Percentiles rank a stretch among this genome's conserved stretches.
Conservation (phyloP, 2,329 filamentous ascomycete genomes). For the Cercospora beticola region DNA sequence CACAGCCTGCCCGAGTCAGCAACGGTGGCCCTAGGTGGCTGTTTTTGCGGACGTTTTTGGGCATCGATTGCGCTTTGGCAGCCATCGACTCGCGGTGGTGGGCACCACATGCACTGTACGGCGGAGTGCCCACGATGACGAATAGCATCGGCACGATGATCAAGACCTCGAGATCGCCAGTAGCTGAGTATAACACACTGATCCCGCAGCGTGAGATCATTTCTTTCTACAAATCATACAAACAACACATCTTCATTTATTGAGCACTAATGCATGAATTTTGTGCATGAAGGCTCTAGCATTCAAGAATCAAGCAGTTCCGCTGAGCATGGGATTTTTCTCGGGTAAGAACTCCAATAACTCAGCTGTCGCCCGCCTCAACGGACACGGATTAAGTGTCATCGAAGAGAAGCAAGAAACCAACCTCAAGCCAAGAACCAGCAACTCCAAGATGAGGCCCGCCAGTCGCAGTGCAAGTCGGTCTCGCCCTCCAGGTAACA, state of each 20-base stretch:
- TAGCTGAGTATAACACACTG: conserved; percentile 17
- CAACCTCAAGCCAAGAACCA: conserved; percentile 16
- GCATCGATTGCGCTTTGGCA: conserved; percentile 15
- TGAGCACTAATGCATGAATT: conserved; percentile 2
- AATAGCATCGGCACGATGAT: conserved; percentile 13
- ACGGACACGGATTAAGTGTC: conserved; percentile 18
- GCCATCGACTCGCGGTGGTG: conserved; percentile 21
- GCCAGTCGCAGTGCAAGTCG: conserved; percentile 19
- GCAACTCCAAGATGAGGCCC: conserved; percentile 17
- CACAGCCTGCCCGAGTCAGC: conserved; percentile 13
- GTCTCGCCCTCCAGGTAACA: conserved; percentile 23
- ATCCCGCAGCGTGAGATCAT: not conserved
- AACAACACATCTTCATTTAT: not conserved
- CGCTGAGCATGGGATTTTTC: conserved; percentile 25
- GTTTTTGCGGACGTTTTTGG: conserved; percentile 9
- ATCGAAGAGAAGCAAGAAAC: conserved; percentile 21
- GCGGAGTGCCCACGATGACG: conserved; percentile 15
- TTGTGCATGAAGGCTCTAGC: conserved; percentile 17
- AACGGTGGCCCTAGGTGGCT: conserved; percentile 8
- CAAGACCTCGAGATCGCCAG: conserved; percentile 12
- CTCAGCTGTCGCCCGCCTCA: conserved; percentile 13
- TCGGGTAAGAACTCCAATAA: conserved; percentile 16
- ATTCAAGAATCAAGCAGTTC: conserved; percentile 24
- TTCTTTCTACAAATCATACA: conserved; percentile 4
- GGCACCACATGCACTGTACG: conserved; percentile 9